phyloP scores from a whole-genome alignment of 2,329 filamentous ascomycete genomes.

The Arthroderma sp. region DNA sequence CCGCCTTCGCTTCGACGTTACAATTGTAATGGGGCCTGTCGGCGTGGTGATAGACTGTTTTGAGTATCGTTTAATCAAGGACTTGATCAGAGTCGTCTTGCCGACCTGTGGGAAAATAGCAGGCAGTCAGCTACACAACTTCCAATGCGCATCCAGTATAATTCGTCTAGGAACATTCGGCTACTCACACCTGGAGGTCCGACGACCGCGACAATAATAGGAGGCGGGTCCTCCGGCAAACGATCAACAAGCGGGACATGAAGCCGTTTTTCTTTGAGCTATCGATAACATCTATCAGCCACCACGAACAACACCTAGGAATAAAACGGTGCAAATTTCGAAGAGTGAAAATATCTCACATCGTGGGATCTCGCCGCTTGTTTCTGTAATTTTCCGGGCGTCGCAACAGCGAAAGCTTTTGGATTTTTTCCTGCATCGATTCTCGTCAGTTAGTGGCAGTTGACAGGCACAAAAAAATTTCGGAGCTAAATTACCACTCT shows the following conservation, averaged over 20 bases:
- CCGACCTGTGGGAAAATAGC: conserved; percentile 38
- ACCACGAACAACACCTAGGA: conserved; percentile 1
- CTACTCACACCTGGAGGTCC: conserved; percentile 70
- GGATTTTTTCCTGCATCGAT: conserved; percentile 54
- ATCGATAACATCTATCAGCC: conserved; percentile 11
- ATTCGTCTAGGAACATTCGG: not conserved
- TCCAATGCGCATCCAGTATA: not conserved
- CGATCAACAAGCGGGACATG: conserved; percentile 96
- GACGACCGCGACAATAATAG: conserved; percentile 83
- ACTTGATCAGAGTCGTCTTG: conserved; percentile 92
- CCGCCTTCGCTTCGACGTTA: conserved; percentile 89
- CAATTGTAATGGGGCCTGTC: conserved; percentile 83
- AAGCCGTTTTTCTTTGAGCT: conserved; percentile 89
- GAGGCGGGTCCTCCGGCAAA: conserved; percentile 86
- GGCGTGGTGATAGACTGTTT: conserved; percentile 89
- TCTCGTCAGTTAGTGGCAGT: no score
- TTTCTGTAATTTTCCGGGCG: conserved; percentile 66
- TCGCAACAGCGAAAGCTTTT: conserved; percentile 77
- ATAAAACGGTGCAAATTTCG: not conserved
- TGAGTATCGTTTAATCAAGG: conserved; percentile 81
- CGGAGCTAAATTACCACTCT: conserved; percentile 5
- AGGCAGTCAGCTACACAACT: conserved; percentile 1
- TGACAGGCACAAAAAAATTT: not conserved
- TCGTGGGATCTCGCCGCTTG: conserved; percentile 46
- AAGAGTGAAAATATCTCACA: conserved; percentile 23